These are phyloP conservation scores for Aspergillus carlsbadensis DNA, from an alignment of 495 filamentous ascomycete species.

Conservation along the genomic window DNA sequence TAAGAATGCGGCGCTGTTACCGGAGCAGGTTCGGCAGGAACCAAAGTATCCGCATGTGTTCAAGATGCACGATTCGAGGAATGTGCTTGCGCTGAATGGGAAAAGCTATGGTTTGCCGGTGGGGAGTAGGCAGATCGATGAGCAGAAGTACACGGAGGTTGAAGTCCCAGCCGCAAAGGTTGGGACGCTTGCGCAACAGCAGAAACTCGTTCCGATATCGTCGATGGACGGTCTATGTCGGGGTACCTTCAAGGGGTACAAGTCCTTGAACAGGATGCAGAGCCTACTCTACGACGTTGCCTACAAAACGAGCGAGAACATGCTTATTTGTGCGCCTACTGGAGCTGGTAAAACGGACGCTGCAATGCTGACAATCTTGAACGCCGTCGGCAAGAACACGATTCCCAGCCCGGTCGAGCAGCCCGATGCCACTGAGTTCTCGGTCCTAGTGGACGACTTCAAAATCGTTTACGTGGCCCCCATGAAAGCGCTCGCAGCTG, in stretches of 20 bases:
- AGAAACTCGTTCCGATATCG: constrained; percentile 72
- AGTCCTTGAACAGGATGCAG: constrained; percentile 94
- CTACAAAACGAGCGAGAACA: constrained; percentile 94
- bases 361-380: constrained; percentile 93
- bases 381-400: constrained; percentile 82
- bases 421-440: constrained; percentile 72
- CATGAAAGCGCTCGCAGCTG: constrained; percentile 96
- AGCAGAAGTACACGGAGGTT: constrained; percentile 83
- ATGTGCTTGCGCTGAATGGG: constrained; percentile 72
- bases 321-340: constrained; percentile 97
- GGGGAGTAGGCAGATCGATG: constrained; percentile 59
- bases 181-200: constrained; percentile 66
- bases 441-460: constrained; percentile 80
- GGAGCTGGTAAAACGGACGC: constrained; percentile 99
- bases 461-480: constrained; percentile 98
- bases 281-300: constrained; percentile 93
- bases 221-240: constrained; percentile 88
- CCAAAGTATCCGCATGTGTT: constrained; percentile 91
- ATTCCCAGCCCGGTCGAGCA: constrained; percentile 73
- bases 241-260: constrained; percentile 93
- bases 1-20: constrained; percentile 68
- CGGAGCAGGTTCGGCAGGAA: constrained; percentile 58
- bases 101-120: constrained; percentile 72
- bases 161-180: constrained; percentile 77
- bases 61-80: constrained; percentile 74